Base-by-base conservation (phyloP, 139 green algal genomes). In the Volvox africanus region DNA sequence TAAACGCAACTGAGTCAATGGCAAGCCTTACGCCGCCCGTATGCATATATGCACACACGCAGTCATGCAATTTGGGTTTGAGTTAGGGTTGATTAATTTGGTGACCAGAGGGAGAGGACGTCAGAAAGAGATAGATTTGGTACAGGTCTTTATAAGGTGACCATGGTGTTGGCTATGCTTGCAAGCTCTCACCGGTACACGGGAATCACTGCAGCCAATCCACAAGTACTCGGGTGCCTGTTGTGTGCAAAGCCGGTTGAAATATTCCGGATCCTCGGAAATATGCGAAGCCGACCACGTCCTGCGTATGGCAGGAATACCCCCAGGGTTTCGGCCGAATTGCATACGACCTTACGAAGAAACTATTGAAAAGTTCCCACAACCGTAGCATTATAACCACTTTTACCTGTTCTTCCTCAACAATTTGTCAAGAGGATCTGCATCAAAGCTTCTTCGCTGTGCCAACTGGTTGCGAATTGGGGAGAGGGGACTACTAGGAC, bases 131-230 rank as follows among this genome's bases (percentile, higher is more conserved):
- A 55, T 55, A 55, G 9, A 55, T 5, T 55, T 55, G 5, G 44
- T 9, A 55, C 44, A 55, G 9, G 44, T 55, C 44, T 9, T 55
- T 5, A 55, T 55, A 55, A 14, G 5, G 44, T n/a, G n/a, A n/a
- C n/a, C n/a, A n/a, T 55, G 44, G 44, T 55, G 44, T 9, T 55
- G 44, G 44, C 44, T 14, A 55, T 55, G 44, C 44, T 55, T 55
- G 44, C 44, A 55, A 14, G 55, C 32, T 1, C 26, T 35, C 73
- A 90, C 71, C 86, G 86, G 86, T 22, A 84, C 73, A 11, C 96
- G 93, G 0, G 91, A 96, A 93, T 98, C 96, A 1, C 93, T 92
- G 91, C 96, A 98, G 30, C 96, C 96, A 88, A 98, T 98, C 96
- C 96, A 98, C 3, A 98, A 93, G 83, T 96, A 98, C 73, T 98